Conservation (phyloP, 176 grass and related monocot genomes). For the Avena insularis region DNA sequence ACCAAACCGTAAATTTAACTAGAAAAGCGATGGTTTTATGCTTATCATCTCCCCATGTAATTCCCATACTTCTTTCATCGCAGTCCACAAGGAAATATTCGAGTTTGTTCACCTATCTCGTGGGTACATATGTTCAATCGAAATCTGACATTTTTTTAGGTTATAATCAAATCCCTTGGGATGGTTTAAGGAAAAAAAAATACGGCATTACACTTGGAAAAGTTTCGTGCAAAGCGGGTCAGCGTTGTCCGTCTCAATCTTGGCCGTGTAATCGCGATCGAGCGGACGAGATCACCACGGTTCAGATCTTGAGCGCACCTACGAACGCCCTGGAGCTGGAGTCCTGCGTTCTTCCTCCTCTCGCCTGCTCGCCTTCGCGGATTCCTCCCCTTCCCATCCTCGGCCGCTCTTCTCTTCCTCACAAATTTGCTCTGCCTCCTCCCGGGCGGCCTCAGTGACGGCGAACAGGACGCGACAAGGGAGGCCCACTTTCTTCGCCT, state of each 20-base stretch:
- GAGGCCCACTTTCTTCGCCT: background rate
- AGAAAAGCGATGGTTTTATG: too few relatives aligned
- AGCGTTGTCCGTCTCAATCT: background rate
- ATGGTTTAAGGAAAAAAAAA: background rate
- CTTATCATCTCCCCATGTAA: too few relatives aligned
- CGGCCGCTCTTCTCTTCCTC: background rate
- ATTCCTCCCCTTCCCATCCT: conserved; percentile 4
- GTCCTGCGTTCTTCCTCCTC: background rate
- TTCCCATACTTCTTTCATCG: too few relatives aligned
- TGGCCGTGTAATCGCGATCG: background rate
- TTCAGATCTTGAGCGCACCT: conserved; percentile 11
- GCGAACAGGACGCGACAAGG: background rate
- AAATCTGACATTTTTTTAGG: background rate
- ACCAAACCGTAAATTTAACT: too few relatives aligned
- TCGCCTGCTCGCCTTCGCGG: background rate
- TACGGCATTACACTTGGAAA: background rate
- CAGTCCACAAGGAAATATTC: too few relatives aligned
- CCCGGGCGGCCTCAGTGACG: background rate
- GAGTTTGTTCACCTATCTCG: background rate
- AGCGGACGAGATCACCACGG: background rate
- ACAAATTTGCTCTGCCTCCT: background rate
- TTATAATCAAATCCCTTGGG: background rate
- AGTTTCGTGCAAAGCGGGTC: background rate
- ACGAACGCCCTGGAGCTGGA: background rate
- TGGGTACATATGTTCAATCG: background rate